Evolutionary conservation across 345 rosid species (phyloP).

Genomic region (Bruguiera gymnorhiza): DNA sequence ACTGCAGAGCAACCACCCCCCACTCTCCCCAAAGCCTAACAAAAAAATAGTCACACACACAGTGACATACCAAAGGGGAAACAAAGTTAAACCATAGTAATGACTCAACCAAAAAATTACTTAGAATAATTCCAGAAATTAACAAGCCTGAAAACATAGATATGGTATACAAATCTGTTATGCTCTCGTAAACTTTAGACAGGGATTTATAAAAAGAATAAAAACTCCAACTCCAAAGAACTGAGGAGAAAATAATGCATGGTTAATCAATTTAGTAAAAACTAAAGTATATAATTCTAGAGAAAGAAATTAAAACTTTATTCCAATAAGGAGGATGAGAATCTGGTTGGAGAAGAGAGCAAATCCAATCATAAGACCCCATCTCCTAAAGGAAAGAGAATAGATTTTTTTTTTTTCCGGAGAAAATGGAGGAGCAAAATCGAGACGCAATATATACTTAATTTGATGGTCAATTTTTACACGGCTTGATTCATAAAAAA

Average conservation of each 20-base stretch:
- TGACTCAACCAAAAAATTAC: neutral
- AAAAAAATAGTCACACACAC: no score
- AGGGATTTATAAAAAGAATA: neutral
- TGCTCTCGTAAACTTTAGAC: no score
- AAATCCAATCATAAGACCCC: conserved; percentile 11
- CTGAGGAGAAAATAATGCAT: neutral
- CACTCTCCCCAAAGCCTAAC: no score
- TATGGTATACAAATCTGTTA: no score
- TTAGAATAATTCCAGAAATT: no score
- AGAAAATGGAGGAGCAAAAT: neutral
- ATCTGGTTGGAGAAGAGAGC: conserved; percentile 13
- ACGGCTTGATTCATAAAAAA: conserved; percentile 8
- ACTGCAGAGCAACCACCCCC: no score
- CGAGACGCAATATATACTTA: conserved; percentile 3
- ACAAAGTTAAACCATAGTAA: neutral
- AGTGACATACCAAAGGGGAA: no score
- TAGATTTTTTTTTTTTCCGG: neutral
- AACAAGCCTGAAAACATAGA: no score
- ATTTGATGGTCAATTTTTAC: neutral
- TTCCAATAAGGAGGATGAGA: conserved; percentile 17
- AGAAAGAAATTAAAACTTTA: neutral
- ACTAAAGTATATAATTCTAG: neutral
- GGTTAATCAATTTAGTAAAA: conserved; percentile 7
- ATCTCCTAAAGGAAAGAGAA: conserved; percentile 3
- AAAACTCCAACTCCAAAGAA: conserved; percentile 1